Percentiles rank a stretch among this genome's conserved stretches.
These are phyloP conservation scores for Fusarium euwallaceae DNA, from an alignment of 2,329 filamentous ascomycete genomes.

Conservation along the genomic window DNA sequence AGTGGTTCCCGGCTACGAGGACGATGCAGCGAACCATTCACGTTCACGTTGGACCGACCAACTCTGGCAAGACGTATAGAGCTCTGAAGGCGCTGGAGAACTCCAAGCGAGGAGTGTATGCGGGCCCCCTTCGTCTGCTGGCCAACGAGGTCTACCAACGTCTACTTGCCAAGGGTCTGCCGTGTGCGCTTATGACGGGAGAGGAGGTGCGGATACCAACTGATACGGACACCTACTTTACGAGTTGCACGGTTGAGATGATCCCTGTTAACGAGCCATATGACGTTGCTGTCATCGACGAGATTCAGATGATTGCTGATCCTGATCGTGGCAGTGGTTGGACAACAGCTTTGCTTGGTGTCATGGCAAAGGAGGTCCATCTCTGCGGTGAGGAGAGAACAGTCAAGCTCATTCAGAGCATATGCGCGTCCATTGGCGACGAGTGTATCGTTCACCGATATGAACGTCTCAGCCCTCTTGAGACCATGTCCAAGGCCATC, in stretches of 20 bases:
- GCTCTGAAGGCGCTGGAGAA: conserved; percentile 87
- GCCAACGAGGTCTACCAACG: conserved; percentile 97
- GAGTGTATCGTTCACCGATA: conserved; percentile 86
- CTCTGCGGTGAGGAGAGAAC: conserved; percentile 91
- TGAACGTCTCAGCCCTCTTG: conserved; percentile 82
- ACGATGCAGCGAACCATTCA: conserved; percentile 85
- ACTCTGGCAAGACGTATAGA: conserved; percentile 98
- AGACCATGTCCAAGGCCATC: conserved; percentile 74
- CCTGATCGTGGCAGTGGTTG: conserved; percentile 89
- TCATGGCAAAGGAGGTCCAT: conserved; percentile 90
- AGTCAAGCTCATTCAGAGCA: conserved; percentile 80
- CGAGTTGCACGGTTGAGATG: conserved; percentile 96
- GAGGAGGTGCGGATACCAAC: conserved; percentile 85
- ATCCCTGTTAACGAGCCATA: conserved; percentile 67
- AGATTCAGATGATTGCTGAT: conserved; percentile 97
- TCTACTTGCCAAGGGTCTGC: conserved; percentile 80
- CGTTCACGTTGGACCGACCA: conserved; percentile 95
- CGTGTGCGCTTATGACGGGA: conserved; percentile 87
- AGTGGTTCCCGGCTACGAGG: conserved; percentile 92
- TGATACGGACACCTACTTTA: conserved; percentile 69
- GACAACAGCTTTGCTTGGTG: conserved; percentile 90
- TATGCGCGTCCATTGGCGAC: conserved; percentile 86
- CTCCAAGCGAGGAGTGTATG: conserved; percentile 84
- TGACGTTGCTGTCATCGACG: conserved; percentile 96
- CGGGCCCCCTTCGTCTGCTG: conserved; percentile 87